Base-by-base conservation (phyloP, 73 alveolate species). In the Stentor coeruleus region DNA sequence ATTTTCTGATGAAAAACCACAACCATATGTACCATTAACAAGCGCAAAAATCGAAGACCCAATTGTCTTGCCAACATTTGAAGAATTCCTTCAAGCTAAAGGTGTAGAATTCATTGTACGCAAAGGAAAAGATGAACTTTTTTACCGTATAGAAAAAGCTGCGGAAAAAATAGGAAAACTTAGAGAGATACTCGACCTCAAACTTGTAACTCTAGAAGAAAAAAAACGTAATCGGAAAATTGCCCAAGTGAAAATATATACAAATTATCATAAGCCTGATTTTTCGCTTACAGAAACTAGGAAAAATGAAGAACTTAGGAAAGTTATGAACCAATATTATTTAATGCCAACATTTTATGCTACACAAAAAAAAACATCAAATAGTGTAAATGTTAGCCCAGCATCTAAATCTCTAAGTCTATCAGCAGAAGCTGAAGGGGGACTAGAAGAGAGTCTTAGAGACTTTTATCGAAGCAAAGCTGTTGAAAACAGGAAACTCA, bases 21-120 rank as follows among this genome's bases (percentile, higher is more conserved):
- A 20, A 66, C 79, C 79, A 28, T 66, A 66, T 2, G 79, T 66
- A 0, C 37, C 79, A 28, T 2, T 66, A 26, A 66, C 36, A 26
- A 66, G 15, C 33, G 79, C 49, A 2, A 66, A 66, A 66, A 66
- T 66, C 33, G 79, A 66, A 33, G 40, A 20, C 39, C 79, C 79
- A 2, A 20, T 66, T 1, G n/a, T 20, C 14, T 31, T 66, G 11
- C 79, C 79, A 11, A 66, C 79, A 26, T 66, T 66, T 66, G 33
- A 66, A 28, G 79, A 66, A 66, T 66, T 20, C 33, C 33, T 66
- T 28, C n/a, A 66, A 33, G n/a, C 37, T 26, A 66, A 20, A 20
- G 79, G 79, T 26, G 79, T 11, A 28, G 79, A 66, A 66, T 66
- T 28, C 33, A 40, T 66, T 20, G n/a, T 66, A 20, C 79, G 37